Conservation (phyloP, 1,284 basidiomycete genomes). For the Naganishia cerealis region DNA sequence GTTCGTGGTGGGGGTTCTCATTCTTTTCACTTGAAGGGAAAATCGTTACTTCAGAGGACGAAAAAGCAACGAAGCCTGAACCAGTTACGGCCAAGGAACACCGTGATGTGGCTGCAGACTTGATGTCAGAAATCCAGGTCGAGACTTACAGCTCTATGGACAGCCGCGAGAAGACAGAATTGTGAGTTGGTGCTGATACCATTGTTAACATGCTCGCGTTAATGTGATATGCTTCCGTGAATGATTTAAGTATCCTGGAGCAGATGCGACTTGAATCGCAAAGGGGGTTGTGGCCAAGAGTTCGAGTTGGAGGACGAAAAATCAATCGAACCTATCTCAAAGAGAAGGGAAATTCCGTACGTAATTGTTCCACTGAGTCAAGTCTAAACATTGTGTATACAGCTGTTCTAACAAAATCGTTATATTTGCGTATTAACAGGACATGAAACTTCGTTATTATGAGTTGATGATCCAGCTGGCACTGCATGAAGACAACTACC, state of each 20-base stretch:
- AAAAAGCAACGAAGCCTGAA: slow-evolving; percentile 50
- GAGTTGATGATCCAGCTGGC: slow-evolving; percentile 94
- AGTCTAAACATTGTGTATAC: neutral
- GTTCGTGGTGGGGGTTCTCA: neutral
- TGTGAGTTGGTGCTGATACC: slow-evolving; percentile 52
- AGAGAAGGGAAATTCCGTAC: slow-evolving; percentile 79
- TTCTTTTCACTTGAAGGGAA: slow-evolving; percentile 31
- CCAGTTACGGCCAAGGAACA: slow-evolving; percentile 59
- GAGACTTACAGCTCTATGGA: slow-evolving; percentile 99
- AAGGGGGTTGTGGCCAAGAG: slow-evolving; percentile 79
- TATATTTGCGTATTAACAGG: slow-evolving; percentile 58
- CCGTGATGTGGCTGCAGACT: slow-evolving; percentile 77
- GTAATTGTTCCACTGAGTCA: slow-evolving; percentile 40
- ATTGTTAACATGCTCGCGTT: too few species aligned
- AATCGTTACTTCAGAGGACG: slow-evolving; percentile 42
- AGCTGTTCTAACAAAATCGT: slow-evolving; percentile 13
- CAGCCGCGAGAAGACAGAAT: slow-evolving; percentile 94
- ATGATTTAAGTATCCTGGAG: slow-evolving; percentile 68
- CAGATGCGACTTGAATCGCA: slow-evolving; percentile 91
- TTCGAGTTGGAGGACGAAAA: slow-evolving; percentile 86
- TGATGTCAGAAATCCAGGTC: slow-evolving; percentile 91
- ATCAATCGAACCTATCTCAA: slow-evolving; percentile 92
- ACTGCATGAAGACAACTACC: slow-evolving; percentile 76
- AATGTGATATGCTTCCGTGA: neutral
- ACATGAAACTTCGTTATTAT: slow-evolving; percentile 93